These are phyloP conservation scores for Sporisorium reilianum DNA, from an alignment of 1,284 basidiomycete species.

Conservation along the genomic window DNA sequence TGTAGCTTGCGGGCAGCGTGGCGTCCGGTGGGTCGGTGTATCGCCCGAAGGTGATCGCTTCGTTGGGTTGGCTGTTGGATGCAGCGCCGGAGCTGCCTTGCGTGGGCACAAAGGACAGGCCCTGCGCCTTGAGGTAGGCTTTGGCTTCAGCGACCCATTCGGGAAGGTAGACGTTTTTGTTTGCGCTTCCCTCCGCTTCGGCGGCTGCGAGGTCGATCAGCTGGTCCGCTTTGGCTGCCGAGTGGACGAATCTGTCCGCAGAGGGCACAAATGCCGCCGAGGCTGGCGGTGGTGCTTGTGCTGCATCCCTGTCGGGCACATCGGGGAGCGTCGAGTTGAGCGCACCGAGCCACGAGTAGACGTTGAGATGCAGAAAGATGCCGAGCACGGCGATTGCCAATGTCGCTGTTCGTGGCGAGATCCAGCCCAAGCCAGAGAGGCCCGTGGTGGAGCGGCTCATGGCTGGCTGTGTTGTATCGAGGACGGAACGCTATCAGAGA, in stretches of 20 bases:
- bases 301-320: constrained; percentile 30
- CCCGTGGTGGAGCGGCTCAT: constrained; percentile 20
- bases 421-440: constrained; percentile 23
- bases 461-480: neutral
- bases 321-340: constrained; percentile 46
- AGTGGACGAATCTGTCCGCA: constrained; percentile 21
- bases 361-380: constrained; percentile 52
- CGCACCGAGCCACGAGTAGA: constrained; percentile 44
- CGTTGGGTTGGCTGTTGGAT: constrained; percentile 1
- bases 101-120: constrained; percentile 21
- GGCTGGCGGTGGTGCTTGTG: constrained; percentile 11
- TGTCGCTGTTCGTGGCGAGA: constrained; percentile 52
- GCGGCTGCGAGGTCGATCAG: constrained; percentile 17
- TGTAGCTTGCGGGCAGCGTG: constrained; percentile 1
- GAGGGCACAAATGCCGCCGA: constrained; percentile 16
- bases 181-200: neutral
- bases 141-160: constrained; percentile 47
- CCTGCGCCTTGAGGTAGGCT: constrained; percentile 49
- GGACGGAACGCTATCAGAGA: neutral
- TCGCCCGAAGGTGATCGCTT: constrained; percentile 4
- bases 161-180: constrained; percentile 25
- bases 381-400: constrained; percentile 54
- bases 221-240: constrained; percentile 25
- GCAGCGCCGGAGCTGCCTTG: neutral
- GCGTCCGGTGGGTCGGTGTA: constrained; percentile 9